These are phyloP conservation scores for Aspergillus panamensis DNA, from an alignment of 495 filamentous ascomycete genomes.

Conservation along the genomic window DNA sequence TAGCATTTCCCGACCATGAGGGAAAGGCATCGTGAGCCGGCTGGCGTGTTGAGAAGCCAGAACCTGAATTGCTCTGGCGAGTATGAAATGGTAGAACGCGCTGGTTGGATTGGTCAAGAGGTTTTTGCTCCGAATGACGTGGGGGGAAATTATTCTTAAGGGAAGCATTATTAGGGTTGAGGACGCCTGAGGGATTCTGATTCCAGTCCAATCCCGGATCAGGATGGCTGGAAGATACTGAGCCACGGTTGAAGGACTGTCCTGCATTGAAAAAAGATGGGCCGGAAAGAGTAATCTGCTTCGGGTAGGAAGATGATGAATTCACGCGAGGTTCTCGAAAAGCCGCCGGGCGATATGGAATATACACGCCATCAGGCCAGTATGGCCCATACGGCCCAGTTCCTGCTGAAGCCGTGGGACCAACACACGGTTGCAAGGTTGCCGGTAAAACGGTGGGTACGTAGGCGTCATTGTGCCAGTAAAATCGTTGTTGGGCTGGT, in stretches of 20 bases:
- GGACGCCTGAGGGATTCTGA: constrained; percentile 26
- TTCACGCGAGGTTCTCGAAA: constrained; percentile 57
- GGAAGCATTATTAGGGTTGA: constrained; percentile 23
- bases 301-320: constrained; percentile 23
- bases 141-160: constrained; percentile 42
- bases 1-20: constrained; percentile 28
- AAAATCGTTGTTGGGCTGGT: constrained; percentile 32
- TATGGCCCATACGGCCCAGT: constrained; percentile 69
- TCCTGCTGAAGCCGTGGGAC: constrained; percentile 71
- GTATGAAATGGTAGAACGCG: constrained; percentile 37
- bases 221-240: constrained; percentile 24
- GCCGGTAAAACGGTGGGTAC: constrained; percentile 69
- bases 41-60: constrained; percentile 23
- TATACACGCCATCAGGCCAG: constrained; percentile 74
- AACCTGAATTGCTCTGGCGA: constrained; percentile 16
- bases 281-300: constrained; percentile 18
- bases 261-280: constrained; percentile 31
- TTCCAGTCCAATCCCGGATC: constrained; percentile 35
- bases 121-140: constrained; percentile 40
- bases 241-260: constrained; percentile 27
- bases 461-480: constrained; percentile 47
- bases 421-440: constrained; percentile 63
- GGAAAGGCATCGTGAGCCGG: constrained; percentile 17
- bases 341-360: constrained; percentile 69
- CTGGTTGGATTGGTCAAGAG: constrained; percentile 22